Evolutionary conservation across 2,329 filamentous ascomycete species (phyloP).

Genomic region (Coccinonectria pachysandricola): DNA sequence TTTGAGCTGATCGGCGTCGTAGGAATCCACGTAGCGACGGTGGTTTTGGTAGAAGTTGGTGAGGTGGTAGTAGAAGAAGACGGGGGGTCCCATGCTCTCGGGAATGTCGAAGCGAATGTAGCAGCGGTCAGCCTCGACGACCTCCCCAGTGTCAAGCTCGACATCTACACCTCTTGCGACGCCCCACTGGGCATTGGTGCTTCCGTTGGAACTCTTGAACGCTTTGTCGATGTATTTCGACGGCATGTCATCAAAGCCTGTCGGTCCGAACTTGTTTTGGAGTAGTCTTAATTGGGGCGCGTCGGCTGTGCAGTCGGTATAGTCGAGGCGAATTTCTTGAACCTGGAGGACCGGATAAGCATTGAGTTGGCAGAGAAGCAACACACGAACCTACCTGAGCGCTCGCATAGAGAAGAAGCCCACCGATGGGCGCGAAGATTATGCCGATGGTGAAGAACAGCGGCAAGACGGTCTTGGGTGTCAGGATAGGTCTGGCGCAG

Average conservation of each 20-base stretch:
- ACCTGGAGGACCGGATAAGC: too few relatives aligned
- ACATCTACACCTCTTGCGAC: constrained; percentile 30
- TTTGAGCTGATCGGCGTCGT: constrained; percentile 70
- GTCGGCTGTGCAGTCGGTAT: constrained; percentile 61
- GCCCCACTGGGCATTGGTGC: constrained; percentile 32
- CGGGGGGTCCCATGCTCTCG: constrained; percentile 66
- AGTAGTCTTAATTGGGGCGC: constrained; percentile 35
- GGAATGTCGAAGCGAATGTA: constrained; percentile 69
- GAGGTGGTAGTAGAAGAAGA: constrained; percentile 89
- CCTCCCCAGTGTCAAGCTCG: constrained; percentile 19
- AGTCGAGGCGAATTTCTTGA: constrained; percentile 84
- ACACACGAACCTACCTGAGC: constrained; percentile 63
- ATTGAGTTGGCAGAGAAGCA: too few relatives aligned
- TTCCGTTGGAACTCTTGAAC: constrained; percentile 52
- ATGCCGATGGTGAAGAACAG: constrained; percentile 86
- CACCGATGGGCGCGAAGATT: constrained; percentile 89
- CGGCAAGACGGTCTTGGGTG: constrained; percentile 84
- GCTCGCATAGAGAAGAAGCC: constrained; percentile 76
- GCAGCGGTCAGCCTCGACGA: constrained; percentile 45
- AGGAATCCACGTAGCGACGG: constrained; percentile 85
- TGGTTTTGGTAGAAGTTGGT: constrained; percentile 99
- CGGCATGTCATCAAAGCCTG: constrained; percentile 41
- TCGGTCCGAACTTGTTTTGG: constrained; percentile 12
- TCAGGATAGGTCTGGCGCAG: constrained; percentile 69
- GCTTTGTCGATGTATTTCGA: constrained; percentile 48